A percentile compares a stretch with the other conserved stretches of the same genome.
These are phyloP conservation scores for Paulownia fortunei DNA, from an alignment of 257 asterid genomes.

Conservation along the genomic window DNA sequence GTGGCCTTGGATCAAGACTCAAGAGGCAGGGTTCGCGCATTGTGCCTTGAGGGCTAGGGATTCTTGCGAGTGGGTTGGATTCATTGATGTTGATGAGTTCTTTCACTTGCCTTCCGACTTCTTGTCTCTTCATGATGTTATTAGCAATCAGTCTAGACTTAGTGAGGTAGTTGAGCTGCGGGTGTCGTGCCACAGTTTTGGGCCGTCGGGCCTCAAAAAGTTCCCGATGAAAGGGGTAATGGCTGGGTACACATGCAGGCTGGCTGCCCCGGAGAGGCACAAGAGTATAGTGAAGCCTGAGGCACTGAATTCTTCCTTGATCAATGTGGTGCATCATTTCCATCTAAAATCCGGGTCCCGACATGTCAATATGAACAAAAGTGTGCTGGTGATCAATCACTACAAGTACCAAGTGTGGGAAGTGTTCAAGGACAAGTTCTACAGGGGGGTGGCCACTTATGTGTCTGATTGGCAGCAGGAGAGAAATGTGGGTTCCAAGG, in stretches of 20 bases:
- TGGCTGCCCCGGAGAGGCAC: constrained; percentile 70
- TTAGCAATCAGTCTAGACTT: constrained; percentile 30
- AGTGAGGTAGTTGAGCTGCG: constrained; percentile 55
- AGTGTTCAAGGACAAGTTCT: constrained; percentile 78
- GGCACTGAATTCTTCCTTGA: constrained; percentile 55
- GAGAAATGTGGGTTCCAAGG: constrained; percentile 65
- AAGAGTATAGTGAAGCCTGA: constrained; percentile 76
- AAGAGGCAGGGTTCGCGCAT: constrained; percentile 84
- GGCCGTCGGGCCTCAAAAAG: constrained; percentile 65
- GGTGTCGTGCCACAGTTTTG: constrained; percentile 60
- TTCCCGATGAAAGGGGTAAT: constrained; percentile 60
- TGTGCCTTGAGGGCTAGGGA: constrained; percentile 69
- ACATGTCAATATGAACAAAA: constrained; percentile 40
- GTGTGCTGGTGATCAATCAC: constrained; percentile 65
- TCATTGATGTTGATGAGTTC: constrained; percentile 84
- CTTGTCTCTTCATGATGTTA: constrained; percentile 33
- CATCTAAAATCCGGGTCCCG: constrained; percentile 48
- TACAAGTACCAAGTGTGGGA: constrained; percentile 92
- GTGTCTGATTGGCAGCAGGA: constrained; percentile 85
- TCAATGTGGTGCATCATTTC: constrained; percentile 81
- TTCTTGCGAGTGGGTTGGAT: constrained; percentile 79
- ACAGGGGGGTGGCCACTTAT: constrained; percentile 75
- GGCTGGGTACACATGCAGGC: constrained; percentile 77
- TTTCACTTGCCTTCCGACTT: constrained; percentile 48
- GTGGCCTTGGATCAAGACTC: constrained; percentile 94